Evolutionary conservation across 2,329 filamentous ascomycete species (phyloP), one percentile per base, ranked within the genome.

Genomic region (Alternaria brassicae): DNA sequence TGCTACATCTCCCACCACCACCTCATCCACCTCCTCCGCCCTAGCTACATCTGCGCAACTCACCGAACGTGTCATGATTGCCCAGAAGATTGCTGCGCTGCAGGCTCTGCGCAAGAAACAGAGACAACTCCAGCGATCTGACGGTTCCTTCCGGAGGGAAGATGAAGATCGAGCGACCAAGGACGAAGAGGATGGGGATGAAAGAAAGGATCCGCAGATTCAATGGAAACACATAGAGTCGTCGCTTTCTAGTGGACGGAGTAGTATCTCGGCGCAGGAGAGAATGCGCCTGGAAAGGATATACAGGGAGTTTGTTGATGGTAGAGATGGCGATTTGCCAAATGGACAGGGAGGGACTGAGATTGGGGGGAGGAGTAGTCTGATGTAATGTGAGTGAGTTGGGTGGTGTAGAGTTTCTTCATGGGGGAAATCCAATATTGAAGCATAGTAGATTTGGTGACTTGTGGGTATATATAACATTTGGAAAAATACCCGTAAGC

Each of bases 271-370:
- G 73, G 82, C 83, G 3, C 86, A 92, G 60, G 95, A 99, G 80
- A 86, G 88, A 70, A 83, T 81, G 62, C 83, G 94, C 60, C 78
- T 99, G 66, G 84, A 87, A 70, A 86, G 86, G 39, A 97, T 99
- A 61, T 99, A 99, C 75, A 83, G 85, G 15, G 95, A 99, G 80
- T 99, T 99, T 82, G 89, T 97, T 0, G 91, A 92, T 4, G 93
- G 93, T 0, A 85, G 95, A 68, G 97, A 93, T 77, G 95, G 95
- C 7, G 93, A 98, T 81, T 93, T 99, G 92, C 92, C 89, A 60
- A 94, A 91, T 78, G 95, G 95, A 2, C 92, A 98, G 79, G 93
- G 91, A 0, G 91, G 90, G 56, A 96, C 89, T 77, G 95, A 98
- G 79, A 88, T 99, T 79, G 95, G 95, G 7, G 95, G 93, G 13